These are phyloP conservation scores for Lachancea meyersii DNA, from an alignment of 805 yeast genomes.

Conservation along the genomic window DNA sequence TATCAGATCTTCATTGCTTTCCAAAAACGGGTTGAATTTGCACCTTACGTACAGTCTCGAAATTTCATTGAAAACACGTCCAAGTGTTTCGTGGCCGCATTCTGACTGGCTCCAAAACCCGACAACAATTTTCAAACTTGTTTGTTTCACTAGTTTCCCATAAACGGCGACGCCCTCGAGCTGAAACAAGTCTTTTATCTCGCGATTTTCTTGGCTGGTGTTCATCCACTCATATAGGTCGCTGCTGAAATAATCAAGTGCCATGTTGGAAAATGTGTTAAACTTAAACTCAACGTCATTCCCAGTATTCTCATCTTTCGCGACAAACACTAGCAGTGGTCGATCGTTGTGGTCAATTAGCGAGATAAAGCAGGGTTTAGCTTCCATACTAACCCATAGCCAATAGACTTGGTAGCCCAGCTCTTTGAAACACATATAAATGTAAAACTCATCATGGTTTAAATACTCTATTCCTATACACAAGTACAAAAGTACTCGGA, in stretches of 20 bases:
- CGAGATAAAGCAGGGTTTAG: slow-evolving; percentile 18
- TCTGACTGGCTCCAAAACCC: slow-evolving; percentile 18
- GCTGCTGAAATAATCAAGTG: slow-evolving; percentile 31
- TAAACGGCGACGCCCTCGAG: slow-evolving; percentile 28
- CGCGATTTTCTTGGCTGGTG: slow-evolving; percentile 12
- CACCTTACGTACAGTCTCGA: slow-evolving; percentile 22
- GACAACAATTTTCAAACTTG: slow-evolving; percentile 27
- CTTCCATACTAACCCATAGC: background rate
- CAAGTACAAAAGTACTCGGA: background rate
- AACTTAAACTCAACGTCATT: slow-evolving; percentile 24
- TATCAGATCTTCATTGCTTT: slow-evolving; percentile 12
- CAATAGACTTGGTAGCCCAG: too few relatives aligned
- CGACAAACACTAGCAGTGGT: slow-evolving; percentile 26
- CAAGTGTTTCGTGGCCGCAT: slow-evolving; percentile 9
- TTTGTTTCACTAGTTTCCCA: slow-evolving; percentile 26
- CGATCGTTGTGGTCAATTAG: slow-evolving; percentile 22
- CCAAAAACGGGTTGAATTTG: slow-evolving; percentile 27
- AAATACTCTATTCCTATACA: background rate
- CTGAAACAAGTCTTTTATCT: slow-evolving; percentile 22
- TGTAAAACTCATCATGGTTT: background rate
- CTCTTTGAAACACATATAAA: background rate
- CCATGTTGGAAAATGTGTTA: slow-evolving; percentile 29
- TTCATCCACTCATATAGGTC: slow-evolving; percentile 22
- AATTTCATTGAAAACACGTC: slow-evolving; percentile 18
- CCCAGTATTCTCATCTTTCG: slow-evolving; percentile 14